phyloP scores from a whole-genome alignment of 2,329 filamentous ascomycete species.

The Endoconidiophora polonica region DNA sequence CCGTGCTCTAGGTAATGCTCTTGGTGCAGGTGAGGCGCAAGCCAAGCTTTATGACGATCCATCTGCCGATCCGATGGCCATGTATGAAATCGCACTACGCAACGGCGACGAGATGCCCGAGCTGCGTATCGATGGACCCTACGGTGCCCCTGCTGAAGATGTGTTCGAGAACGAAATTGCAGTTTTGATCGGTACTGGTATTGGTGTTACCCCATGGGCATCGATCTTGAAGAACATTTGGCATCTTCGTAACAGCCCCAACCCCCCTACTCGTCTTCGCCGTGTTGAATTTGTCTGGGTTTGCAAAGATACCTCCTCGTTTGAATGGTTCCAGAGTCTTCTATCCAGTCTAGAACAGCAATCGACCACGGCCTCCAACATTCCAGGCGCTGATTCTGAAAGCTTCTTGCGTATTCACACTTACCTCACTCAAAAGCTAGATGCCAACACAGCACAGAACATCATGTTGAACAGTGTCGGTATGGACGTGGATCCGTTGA shows the following conservation, averaged over 20 bases:
- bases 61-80: constrained; percentile 57
- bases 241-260: constrained; percentile 66
- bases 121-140: constrained; percentile 71
- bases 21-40: constrained; percentile 65
- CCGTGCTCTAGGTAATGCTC: constrained; percentile 57
- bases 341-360: constrained; percentile 69
- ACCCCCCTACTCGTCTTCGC: constrained; percentile 62
- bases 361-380: constrained; percentile 41
- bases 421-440: constrained; percentile 72
- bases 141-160: constrained; percentile 82
- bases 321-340: constrained; percentile 85
- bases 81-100: constrained; percentile 79
- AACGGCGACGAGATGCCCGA: constrained; percentile 70
- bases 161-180: constrained; percentile 74
- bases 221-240: constrained; percentile 78
- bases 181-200: constrained; percentile 61
- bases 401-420: constrained; percentile 86
- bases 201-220: constrained; percentile 62
- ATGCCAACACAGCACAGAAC: constrained; percentile 69
- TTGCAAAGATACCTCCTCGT: constrained; percentile 72
- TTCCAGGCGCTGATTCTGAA: constrained; percentile 35
- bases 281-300: constrained; percentile 91
- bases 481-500: constrained; percentile 62
- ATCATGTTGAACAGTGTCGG: constrained; percentile 85
- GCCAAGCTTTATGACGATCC: constrained; percentile 60